These are phyloP conservation scores for Aspergillus sparsus DNA, from an alignment of 495 filamentous ascomycete genomes.

Conservation along the genomic window DNA sequence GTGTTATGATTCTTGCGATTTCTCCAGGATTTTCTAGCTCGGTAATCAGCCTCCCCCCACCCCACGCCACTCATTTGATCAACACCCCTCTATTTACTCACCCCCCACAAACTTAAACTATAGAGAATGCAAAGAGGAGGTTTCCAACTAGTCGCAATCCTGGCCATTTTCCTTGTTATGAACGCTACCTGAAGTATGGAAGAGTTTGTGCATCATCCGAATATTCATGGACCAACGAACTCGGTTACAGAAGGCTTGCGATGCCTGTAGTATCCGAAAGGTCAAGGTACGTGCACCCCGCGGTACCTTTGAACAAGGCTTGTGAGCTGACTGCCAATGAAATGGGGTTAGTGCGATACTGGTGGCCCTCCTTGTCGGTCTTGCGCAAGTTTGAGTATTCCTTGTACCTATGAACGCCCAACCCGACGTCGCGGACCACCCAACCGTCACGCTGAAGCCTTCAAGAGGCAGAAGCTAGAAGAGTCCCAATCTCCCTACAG, in stretches of 20 bases:
- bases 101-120: background rate
- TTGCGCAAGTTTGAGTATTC: conserved; percentile 75
- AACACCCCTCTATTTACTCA: background rate
- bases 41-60: background rate
- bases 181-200: conserved; percentile 28
- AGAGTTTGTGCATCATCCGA: conserved; percentile 22
- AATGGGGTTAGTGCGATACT: conserved; percentile 69
- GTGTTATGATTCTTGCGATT: background rate
- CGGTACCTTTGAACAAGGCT: conserved; percentile 1
- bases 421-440: conserved; percentile 81
- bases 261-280: conserved; percentile 82
- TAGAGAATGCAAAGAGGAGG: background rate
- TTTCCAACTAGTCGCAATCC: conserved; percentile 6
- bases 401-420: conserved; percentile 78
- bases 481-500: conserved; percentile 28
- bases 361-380: conserved; percentile 75
- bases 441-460: conserved; percentile 80
- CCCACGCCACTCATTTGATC: background rate
- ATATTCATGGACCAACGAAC: conserved; percentile 45
- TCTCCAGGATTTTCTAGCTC: background rate
- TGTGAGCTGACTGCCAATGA: conserved; percentile 4
- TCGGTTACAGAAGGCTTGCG: conserved; percentile 75
- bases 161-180: conserved; percentile 11
- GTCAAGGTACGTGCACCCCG: conserved; percentile 63
- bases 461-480: conserved; percentile 67